Percentiles rank a stretch among this genome's conserved stretches.
Conservation (phyloP, 2,329 filamentous ascomycete species). For the Pseudogymnoascus sp. region DNA sequence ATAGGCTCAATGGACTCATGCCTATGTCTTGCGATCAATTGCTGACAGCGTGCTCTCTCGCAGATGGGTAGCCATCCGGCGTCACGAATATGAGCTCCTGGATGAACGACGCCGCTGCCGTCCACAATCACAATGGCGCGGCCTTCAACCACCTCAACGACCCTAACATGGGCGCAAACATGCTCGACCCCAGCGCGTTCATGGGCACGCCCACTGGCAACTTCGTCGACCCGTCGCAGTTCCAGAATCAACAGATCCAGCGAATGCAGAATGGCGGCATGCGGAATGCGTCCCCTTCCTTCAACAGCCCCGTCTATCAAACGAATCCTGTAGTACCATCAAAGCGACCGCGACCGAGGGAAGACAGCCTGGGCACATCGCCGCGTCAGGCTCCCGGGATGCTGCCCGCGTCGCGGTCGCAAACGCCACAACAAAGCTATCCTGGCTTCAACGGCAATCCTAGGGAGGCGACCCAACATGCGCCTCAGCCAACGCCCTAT, state of each 20-base stretch:
- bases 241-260: conserved; percentile 41
- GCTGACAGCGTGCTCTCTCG: conserved; percentile 23
- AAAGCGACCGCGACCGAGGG: conserved; percentile 71
- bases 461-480: conserved; percentile 51
- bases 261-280: conserved; percentile 74
- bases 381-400: conserved; percentile 67
- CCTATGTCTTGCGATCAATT: conserved; percentile 14
- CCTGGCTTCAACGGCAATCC: conserved; percentile 59
- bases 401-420: conserved; percentile 75
- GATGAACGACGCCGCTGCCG: conserved; percentile 58
- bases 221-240: conserved; percentile 49
- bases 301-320: conserved; percentile 70
- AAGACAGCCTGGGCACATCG: conserved; percentile 78
- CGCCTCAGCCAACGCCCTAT: conserved; percentile 59
- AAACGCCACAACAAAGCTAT: conserved; percentile 74
- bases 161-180: conserved; percentile 44
- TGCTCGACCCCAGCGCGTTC: conserved; percentile 59
- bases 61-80: conserved; percentile 32
- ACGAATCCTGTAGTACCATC: conserved; percentile 82
- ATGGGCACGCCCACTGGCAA: conserved; percentile 43
- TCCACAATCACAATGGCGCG: conserved; percentile 62
- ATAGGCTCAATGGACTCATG: conserved; percentile 19
- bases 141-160: conserved; percentile 58
- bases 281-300: conserved; percentile 74
- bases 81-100: conserved; percentile 58